Percentiles rank a stretch among this genome's conserved stretches.
phyloP scores from a whole-genome alignment of 169 alveolate genomes.

The Theileria orientalis region DNA sequence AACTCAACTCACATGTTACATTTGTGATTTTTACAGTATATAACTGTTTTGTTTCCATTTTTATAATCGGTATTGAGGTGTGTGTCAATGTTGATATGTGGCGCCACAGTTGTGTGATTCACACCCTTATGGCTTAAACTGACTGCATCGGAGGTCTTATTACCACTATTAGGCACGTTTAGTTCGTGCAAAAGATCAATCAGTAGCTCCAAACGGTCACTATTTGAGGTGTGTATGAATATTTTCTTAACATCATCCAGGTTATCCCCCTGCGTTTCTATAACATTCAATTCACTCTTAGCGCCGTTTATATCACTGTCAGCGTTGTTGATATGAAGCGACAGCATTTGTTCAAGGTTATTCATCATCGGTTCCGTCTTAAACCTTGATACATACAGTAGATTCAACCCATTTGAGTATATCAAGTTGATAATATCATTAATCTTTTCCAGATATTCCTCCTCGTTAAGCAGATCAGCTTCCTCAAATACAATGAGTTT shows the following conservation, averaged over 20 bases:
- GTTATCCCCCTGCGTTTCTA: neutral
- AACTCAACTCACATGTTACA: slow-evolving; percentile 28
- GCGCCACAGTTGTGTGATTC: no score
- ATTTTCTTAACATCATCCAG: slow-evolving; percentile 21
- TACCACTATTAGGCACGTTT: no score
- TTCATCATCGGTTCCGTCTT: slow-evolving; percentile 36
- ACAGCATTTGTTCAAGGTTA: slow-evolving; percentile 22
- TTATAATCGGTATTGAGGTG: no score
- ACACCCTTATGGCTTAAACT: no score
- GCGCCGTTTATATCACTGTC: slow-evolving; percentile 8
- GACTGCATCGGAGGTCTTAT: no score
- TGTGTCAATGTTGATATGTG: no score
- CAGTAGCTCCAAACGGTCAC: slow-evolving; percentile 46
- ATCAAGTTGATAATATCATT: slow-evolving; percentile 43
- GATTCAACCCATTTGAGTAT: slow-evolving; percentile 4
- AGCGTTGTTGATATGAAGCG: slow-evolving; percentile 6
- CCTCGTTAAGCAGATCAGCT: slow-evolving; percentile 55
- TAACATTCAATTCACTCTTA: slow-evolving; percentile 19
- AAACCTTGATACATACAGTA: slow-evolving; percentile 30
- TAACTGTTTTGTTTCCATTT: slow-evolving; percentile 35
- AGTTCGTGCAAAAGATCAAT: slow-evolving; percentile 44
- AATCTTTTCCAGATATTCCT: slow-evolving; percentile 45
- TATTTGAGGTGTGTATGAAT: slow-evolving; percentile 34
- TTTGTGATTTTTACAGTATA: slow-evolving; percentile 54
- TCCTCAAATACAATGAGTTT: slow-evolving; percentile 46